A percentile compares a stretch with the other conserved stretches of the same genome.
Evolutionary conservation across 768 basidiomycete species (phyloP).

Genomic region (Mycena floridula): DNA sequence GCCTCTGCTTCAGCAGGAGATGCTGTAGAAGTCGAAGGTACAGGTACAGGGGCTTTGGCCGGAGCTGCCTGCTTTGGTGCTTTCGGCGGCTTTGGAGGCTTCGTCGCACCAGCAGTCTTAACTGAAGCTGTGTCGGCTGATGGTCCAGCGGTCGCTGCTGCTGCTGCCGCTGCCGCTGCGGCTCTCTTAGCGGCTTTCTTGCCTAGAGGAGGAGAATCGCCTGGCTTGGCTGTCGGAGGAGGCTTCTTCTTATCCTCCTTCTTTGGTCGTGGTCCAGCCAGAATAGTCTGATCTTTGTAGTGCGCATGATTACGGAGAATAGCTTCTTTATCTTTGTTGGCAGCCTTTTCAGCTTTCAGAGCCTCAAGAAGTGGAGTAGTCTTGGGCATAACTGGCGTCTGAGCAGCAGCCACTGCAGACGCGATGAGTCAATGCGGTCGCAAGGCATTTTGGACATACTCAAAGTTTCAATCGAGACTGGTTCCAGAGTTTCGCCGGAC

Average conservation of each 20-base stretch:
- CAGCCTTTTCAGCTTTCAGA: slow-evolving; percentile 76
- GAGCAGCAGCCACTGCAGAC: slow-evolving; percentile 56
- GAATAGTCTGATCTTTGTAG: slow-evolving; percentile 46
- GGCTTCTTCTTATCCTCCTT: slow-evolving; percentile 23
- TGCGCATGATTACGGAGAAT: slow-evolving; percentile 70
- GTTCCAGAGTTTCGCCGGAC: slow-evolving; percentile 42
- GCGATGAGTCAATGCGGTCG: slow-evolving; percentile 1
- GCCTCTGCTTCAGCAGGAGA: slow-evolving; percentile 6
- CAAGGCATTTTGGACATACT: slow-evolving; percentile 32
- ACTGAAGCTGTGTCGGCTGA: slow-evolving; percentile 8
- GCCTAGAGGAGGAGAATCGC: slow-evolving; percentile 4
- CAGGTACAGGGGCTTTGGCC: slow-evolving; percentile 4
- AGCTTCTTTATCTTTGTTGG: slow-evolving; percentile 66
- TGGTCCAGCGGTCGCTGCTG: slow-evolving; percentile 21
- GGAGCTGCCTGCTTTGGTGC: slow-evolving; percentile 6
- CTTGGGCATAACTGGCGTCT: slow-evolving; percentile 57
- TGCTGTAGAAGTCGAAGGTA: slow-evolving; percentile 8
- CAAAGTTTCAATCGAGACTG: slow-evolving; percentile 56
- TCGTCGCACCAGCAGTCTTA: slow-evolving; percentile 7
- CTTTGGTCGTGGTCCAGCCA: slow-evolving; percentile 25
- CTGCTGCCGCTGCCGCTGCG: slow-evolving; percentile 14
- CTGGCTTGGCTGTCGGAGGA: slow-evolving; percentile 11
- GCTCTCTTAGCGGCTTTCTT: slow-evolving; percentile 20
- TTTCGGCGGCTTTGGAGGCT: slow-evolving; percentile 14
- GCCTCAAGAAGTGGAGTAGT: slow-evolving; percentile 92